Conservation (phyloP, 768 basidiomycete genomes). For the Boletellus emodensis region DNA sequence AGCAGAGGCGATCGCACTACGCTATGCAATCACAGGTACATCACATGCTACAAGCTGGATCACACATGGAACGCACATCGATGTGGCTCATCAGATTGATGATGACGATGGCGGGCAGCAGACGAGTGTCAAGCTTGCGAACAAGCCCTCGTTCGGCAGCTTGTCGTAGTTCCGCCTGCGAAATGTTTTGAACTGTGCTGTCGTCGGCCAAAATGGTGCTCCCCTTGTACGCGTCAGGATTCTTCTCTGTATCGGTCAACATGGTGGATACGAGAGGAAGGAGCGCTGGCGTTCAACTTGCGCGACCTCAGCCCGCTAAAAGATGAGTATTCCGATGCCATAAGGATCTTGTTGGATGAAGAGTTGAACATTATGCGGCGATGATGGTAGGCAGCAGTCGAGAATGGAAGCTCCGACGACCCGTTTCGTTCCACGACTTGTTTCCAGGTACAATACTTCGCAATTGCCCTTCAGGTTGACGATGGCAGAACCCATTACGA, state of each 20-base stretch:
- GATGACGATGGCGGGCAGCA: slow-evolving; percentile 54
- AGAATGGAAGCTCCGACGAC: too few species aligned
- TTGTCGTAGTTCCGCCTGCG: slow-evolving; percentile 5
- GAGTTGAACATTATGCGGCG: too few species aligned
- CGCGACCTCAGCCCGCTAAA: too few species aligned
- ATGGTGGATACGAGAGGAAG: too few species aligned
- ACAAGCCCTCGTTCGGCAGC: slow-evolving; percentile 36
- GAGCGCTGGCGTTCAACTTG: too few species aligned
- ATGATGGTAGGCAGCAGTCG: too few species aligned
- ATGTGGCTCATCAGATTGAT: slow-evolving; percentile 69
- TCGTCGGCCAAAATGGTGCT: not conserved
- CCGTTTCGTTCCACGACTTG: too few species aligned
- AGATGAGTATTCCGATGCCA: too few species aligned
- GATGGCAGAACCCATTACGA: too few species aligned
- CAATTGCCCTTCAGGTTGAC: too few species aligned
- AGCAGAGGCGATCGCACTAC: slow-evolving; percentile 46
- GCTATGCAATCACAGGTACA: slow-evolving; percentile 27
- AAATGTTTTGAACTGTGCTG: not conserved
- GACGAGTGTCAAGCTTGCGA: slow-evolving; percentile 50
- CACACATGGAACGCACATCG: slow-evolving; percentile 40
- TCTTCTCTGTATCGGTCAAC: not conserved
- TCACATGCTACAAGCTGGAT: not conserved
- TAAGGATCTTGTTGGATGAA: too few species aligned
- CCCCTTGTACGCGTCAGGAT: slow-evolving; percentile 6
- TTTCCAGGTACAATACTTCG: too few species aligned